Evolutionary conservation across 768 basidiomycete genomes (phyloP), one percentile per base, ranked within the genome.

Genomic region (Lentinula aciculospora): DNA sequence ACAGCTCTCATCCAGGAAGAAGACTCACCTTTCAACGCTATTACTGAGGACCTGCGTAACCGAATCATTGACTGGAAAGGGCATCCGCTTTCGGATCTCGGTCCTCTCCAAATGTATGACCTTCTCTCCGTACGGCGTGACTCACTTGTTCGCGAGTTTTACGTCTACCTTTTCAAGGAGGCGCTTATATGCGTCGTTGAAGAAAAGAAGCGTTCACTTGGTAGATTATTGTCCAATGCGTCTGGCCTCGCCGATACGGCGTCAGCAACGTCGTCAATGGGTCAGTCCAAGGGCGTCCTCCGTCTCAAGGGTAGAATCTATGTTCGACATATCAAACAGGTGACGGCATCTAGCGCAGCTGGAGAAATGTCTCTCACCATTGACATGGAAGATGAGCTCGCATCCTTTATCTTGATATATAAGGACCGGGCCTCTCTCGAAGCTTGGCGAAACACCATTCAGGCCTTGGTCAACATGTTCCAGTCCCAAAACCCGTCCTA

Each of bases 161-260:
- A 87, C 67, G 93, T 97, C 60, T 98, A 98, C 74, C 82, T 99
- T 27, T 99, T 98, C 83, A 89, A 88, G 66, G 94, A 98, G 70
- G 97, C 97, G 9, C 91, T 99, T 62, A 94, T 99, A 59, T 99
- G 97, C 69, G 94, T 98, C n/a, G 82, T 90, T 19, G 95, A 98
- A 70, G 96, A 99, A 73, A 92, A 87, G 76, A 95, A 93, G 66
- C 84, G 89, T 25, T 85, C 87, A 0, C 73, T 94, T 2, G 85
- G 88, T 7, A 82, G 88, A 27, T 77, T 94, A 46, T 77, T 94
- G 4, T 85, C 87, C 29, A 80, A 75, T 58, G 85, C 86, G 0
- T 81, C 84, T 27, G 73, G 75, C 3, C 74, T 81, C 42, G 81
- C 76, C 37, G 84, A 85, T 59, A 70, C 77, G 3, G 71, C 77